Percentiles rank a stretch among this genome's conserved stretches.
Conservation (phyloP, 306 rosid species). For the Hylodesmum podocarpum region DNA sequence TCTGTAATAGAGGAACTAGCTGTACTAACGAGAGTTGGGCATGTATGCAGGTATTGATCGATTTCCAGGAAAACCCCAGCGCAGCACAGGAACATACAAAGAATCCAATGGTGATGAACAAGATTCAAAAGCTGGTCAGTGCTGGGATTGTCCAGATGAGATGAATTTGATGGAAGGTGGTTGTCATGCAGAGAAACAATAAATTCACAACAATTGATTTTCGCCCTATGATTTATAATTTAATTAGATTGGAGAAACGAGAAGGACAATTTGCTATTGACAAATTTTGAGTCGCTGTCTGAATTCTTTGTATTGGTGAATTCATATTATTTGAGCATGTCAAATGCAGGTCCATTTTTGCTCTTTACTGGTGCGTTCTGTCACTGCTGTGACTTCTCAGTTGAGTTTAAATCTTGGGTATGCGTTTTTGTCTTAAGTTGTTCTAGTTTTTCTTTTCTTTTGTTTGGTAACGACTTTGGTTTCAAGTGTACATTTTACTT, state of each 20-base stretch:
- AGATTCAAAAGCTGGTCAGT: constrained; percentile 76
- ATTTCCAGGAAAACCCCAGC: constrained; percentile 85
- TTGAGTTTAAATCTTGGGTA: neutral
- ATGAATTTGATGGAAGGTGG: constrained; percentile 31
- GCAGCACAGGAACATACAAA: constrained; percentile 78
- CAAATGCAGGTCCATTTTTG: neutral
- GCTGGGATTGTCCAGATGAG: constrained; percentile 83
- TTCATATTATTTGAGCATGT: neutral
- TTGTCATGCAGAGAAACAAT: neutral
- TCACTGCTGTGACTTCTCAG: neutral
- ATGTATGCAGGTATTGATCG: constrained; percentile 61
- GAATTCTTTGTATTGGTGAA: neutral
- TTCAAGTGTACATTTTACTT: neutral
- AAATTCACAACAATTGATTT: constrained; percentile 11
- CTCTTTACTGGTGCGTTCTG: neutral
- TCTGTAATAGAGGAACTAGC: neutral
- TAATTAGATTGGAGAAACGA: neutral
- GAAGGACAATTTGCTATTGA: neutral
- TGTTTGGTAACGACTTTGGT: neutral
- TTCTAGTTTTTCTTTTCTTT: neutral
- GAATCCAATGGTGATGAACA: constrained; percentile 88
- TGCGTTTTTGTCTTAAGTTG: neutral
- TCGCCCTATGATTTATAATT: neutral
- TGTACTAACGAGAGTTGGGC: constrained; percentile 11
- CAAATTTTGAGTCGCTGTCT: neutral